Evolutionary conservation across 352 stramenopile species (phyloP).

Genomic region (Phytophthora macrochlamydospora): DNA sequence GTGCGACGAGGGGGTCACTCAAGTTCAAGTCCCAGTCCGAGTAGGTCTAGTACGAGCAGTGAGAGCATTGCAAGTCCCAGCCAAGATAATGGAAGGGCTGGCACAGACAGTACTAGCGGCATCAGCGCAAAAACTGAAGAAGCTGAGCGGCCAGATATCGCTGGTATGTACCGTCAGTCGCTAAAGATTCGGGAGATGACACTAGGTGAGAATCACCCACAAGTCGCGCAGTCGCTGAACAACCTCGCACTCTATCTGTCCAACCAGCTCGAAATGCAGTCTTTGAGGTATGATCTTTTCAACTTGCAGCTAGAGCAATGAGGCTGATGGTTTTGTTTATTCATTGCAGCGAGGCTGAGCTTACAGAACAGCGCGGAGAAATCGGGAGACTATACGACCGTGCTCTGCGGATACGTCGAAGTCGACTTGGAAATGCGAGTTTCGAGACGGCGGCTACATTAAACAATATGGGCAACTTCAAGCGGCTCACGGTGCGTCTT

Average conservation of each 20-base stretch:
- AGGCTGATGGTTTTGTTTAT: conserved; percentile 8
- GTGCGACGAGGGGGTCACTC: conserved; percentile 13
- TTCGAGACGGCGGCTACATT: conserved; percentile 81
- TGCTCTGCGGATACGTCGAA: conserved; percentile 71
- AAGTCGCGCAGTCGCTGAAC: conserved; percentile 83
- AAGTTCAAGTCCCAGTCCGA: conserved; percentile 30
- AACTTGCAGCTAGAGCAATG: background rate
- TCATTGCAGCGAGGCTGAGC: conserved; percentile 32
- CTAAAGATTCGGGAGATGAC: conserved; percentile 77
- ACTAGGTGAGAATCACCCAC: conserved; percentile 69
- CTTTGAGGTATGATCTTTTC: conserved; percentile 46
- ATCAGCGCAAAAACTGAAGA: conserved; percentile 8
- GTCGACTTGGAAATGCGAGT: conserved; percentile 73
- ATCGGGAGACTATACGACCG: conserved; percentile 71
- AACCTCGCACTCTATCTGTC: conserved; percentile 80
- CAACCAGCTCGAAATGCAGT: conserved; percentile 60
- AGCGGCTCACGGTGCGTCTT: conserved; percentile 62
- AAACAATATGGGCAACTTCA: conserved; percentile 88
- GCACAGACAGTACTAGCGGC: background rate
- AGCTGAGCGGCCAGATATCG: conserved; percentile 55
- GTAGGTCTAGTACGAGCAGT: conserved; percentile 39
- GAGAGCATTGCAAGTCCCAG: conserved; percentile 25
- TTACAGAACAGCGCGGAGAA: conserved; percentile 48
- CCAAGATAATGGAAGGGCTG: conserved; percentile 10
- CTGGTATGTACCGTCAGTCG: conserved; percentile 74